Evolutionary conservation across 805 yeast genomes (phyloP).

Genomic region (Metschnikowia peoriensis): DNA sequence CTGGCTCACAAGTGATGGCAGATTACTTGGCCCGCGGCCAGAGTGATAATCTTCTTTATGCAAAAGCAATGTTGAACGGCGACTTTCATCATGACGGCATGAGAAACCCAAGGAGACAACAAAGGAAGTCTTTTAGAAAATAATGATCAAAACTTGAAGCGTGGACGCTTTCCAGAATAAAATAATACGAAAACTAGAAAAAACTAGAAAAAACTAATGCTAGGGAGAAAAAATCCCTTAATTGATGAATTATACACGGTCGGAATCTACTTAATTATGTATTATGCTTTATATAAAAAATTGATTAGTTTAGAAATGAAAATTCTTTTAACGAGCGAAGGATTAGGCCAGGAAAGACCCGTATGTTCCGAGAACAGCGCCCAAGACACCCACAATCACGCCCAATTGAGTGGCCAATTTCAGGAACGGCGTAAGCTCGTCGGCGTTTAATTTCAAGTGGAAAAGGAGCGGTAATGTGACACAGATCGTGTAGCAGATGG

Average conservation of each 20-base stretch:
- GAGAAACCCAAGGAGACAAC: neutral
- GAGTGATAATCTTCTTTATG: conserved; percentile 55
- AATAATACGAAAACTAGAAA: too few relatives aligned
- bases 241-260: neutral
- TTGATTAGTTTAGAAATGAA: neutral
- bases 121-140: neutral
- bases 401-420: conserved; percentile 7
- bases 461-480: conserved; percentile 39
- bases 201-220: too few relatives aligned
- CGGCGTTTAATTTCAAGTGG: conserved; percentile 20
- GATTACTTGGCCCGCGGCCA: conserved; percentile 74
- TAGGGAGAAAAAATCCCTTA: neutral
- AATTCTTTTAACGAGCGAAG: neutral
- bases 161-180: too few relatives aligned
- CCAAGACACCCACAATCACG: conserved; percentile 11
- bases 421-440: conserved; percentile 9
- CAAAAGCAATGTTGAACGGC: conserved; percentile 17
- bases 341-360: conserved; percentile 11
- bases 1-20: conserved; percentile 76
- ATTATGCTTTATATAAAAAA: neutral
- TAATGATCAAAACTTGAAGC: neutral
- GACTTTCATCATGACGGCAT: neutral
- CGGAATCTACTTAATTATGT: neutral
- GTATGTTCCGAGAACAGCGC: conserved; percentile 19
- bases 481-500: conserved; percentile 43